Conservation (phyloP, 148 eudicot species). For the Vaccinium myrtillus region DNA sequence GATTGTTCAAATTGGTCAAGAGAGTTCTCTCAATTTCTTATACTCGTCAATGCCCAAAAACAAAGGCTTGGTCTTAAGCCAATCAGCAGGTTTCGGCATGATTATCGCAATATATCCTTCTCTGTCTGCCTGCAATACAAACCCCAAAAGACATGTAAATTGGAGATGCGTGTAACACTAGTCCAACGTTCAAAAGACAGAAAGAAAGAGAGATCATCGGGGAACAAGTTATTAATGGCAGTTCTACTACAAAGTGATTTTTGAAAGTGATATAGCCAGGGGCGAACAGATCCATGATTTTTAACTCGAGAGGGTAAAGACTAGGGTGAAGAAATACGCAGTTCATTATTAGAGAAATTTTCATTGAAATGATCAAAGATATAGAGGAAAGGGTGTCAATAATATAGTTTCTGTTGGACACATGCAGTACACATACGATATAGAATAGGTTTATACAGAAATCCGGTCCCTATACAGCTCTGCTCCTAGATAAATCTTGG, state of each 20-base stretch:
- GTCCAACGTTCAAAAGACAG: background rate
- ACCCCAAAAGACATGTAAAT: background rate
- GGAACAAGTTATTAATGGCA: background rate
- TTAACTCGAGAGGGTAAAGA: background rate
- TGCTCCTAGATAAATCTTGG: background rate
- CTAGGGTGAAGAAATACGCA: background rate
- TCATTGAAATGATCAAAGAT: background rate
- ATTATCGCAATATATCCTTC: slow-evolving; percentile 89
- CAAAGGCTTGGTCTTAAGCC: slow-evolving; percentile 70
- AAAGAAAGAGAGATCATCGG: background rate
- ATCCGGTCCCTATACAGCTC: background rate
- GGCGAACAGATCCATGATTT: background rate
- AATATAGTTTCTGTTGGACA: background rate
- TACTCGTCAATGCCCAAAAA: slow-evolving; percentile 60
- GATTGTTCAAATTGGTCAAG: slow-evolving; percentile 17
- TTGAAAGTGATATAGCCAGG: background rate
- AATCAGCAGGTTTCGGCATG: slow-evolving; percentile 85
- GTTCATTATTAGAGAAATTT: background rate
- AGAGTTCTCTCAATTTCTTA: slow-evolving; percentile 46
- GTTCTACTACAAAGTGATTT: background rate
- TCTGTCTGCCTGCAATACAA: slow-evolving; percentile 66
- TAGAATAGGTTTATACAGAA: background rate
- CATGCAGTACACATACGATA: background rate
- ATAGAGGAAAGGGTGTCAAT: background rate
- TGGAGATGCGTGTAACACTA: background rate